phyloP scores from a whole-genome alignment of 73 alveolate genomes.

The Paramecium sexaurelia region DNA sequence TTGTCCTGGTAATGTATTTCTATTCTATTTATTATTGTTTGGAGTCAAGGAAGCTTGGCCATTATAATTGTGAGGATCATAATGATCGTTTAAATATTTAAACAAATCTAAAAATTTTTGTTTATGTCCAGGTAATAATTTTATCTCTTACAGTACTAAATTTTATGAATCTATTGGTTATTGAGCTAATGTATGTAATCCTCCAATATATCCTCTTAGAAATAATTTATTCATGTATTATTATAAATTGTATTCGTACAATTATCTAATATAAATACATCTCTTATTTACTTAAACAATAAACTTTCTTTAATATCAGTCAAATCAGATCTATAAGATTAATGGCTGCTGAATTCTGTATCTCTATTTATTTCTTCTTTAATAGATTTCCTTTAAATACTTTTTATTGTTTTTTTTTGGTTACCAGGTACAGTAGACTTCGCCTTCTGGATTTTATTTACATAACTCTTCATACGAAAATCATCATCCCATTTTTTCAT shows the following conservation, averaged over 20 bases:
- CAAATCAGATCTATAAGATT: slow-evolving; percentile 14
- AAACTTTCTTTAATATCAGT: background rate
- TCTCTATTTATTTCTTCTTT: slow-evolving; percentile 5
- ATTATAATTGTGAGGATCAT: slow-evolving; percentile 29
- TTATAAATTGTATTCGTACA: slow-evolving; percentile 12
- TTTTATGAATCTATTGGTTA: background rate
- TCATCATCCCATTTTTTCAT: slow-evolving; percentile 61
- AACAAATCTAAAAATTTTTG: slow-evolving; percentile 21
- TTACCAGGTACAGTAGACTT: background rate
- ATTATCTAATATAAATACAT: background rate
- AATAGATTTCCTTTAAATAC: background rate
- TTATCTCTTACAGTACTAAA: background rate
- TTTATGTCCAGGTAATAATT: slow-evolving; percentile 49
- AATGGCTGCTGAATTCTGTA: slow-evolving; percentile 31
- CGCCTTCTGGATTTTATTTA: background rate
- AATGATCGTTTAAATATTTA: slow-evolving; percentile 30
- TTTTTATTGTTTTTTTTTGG: background rate
- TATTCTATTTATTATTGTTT: background rate
- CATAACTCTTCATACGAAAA: slow-evolving; percentile 6
- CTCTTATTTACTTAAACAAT: background rate
- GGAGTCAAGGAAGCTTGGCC: slow-evolving; percentile 1
- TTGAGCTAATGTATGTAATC: slow-evolving; percentile 25
- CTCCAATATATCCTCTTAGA: slow-evolving; percentile 22
- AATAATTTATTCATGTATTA: slow-evolving; percentile 38
- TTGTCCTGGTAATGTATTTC: slow-evolving; percentile 3